These are phyloP conservation scores for Capronia epimyces DNA, from an alignment of 2,329 filamentous ascomycete genomes.

Conservation along the genomic window DNA sequence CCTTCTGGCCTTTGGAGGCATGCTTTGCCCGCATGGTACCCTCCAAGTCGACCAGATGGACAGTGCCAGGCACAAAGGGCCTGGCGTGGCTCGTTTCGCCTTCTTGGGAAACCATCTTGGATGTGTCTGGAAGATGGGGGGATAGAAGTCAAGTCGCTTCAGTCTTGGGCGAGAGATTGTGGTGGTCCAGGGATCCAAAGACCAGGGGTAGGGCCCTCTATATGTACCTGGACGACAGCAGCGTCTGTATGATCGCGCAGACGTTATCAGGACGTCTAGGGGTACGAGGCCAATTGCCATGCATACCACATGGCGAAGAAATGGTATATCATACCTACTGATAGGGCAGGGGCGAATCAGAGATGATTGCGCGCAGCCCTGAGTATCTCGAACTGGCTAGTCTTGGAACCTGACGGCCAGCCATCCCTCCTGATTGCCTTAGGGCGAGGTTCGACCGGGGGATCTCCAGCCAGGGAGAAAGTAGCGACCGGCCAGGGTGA, in stretches of 20 bases:
- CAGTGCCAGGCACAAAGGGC: conserved; percentile 33
- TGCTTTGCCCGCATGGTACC: conserved; percentile 25
- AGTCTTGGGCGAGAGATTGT: not conserved
- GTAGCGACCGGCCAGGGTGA: not conserved
- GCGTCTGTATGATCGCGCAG: not conserved
- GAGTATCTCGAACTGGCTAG: not conserved
- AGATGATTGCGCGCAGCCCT: not conserved
- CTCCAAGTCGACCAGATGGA: conserved; percentile 35
- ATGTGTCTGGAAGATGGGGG: not conserved
- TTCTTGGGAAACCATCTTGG: not conserved
- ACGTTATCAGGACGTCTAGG: not conserved
- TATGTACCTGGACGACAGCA: not conserved
- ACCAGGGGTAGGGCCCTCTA: not conserved
- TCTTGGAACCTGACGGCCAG: not conserved
- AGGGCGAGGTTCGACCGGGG: not conserved
- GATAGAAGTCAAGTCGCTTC: not conserved
- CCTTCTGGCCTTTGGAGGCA: conserved; percentile 21
- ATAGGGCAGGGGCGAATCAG: not conserved
- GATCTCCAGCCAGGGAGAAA: not conserved
- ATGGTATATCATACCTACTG: not conserved
- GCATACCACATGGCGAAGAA: not conserved
- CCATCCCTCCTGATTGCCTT: not conserved
- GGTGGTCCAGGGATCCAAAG: not conserved
- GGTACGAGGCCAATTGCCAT: not conserved
- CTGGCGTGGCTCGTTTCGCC: not conserved